phyloP scores from a whole-genome alignment of 345 rosid species.

The Reutealis trisperma region DNA sequence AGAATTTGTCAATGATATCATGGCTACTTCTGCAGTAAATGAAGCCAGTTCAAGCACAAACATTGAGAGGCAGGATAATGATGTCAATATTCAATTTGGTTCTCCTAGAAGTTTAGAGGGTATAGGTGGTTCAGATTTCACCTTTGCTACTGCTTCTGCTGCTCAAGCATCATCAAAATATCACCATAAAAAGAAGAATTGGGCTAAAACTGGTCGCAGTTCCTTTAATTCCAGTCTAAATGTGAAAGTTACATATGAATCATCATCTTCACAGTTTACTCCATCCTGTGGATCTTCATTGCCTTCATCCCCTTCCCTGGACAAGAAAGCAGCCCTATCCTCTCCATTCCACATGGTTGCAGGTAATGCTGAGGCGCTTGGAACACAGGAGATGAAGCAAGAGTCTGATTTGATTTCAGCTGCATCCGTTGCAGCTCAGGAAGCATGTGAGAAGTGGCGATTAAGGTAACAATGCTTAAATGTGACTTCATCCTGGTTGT shows the following conservation, averaged over 20 bases:
- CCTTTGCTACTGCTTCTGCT: conserved; percentile 69
- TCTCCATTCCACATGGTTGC: conserved; percentile 36
- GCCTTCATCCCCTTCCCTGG: conserved; percentile 37
- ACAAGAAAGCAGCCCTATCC: conserved; percentile 40
- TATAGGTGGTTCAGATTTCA: conserved; percentile 54
- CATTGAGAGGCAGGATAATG: conserved; percentile 49
- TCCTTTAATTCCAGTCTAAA: conserved; percentile 38
- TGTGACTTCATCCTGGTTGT: conserved; percentile 6
- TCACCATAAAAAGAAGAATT: conserved; percentile 51
- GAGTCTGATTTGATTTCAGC: conserved; percentile 43
- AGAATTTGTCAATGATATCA: conserved; percentile 49
- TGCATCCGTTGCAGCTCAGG: conserved; percentile 58
- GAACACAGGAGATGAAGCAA: conserved; percentile 43
- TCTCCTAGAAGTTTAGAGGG: conserved; percentile 42
- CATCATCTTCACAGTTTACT: conserved; percentile 48
- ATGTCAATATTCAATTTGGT: conserved; percentile 30
- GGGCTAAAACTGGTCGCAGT: conserved; percentile 41
- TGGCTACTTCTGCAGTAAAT: conserved; percentile 52
- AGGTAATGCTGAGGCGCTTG: conserved; percentile 39
- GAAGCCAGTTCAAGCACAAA: conserved; percentile 61
- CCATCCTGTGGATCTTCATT: conserved; percentile 48
- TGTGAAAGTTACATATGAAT: conserved; percentile 41
- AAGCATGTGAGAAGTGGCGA: conserved; percentile 98
- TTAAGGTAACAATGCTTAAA: conserved; percentile 51
- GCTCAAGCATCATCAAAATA: conserved; percentile 48